Conservation (phyloP, 176 grass and related monocot species). For the Pontederia crassipes region DNA sequence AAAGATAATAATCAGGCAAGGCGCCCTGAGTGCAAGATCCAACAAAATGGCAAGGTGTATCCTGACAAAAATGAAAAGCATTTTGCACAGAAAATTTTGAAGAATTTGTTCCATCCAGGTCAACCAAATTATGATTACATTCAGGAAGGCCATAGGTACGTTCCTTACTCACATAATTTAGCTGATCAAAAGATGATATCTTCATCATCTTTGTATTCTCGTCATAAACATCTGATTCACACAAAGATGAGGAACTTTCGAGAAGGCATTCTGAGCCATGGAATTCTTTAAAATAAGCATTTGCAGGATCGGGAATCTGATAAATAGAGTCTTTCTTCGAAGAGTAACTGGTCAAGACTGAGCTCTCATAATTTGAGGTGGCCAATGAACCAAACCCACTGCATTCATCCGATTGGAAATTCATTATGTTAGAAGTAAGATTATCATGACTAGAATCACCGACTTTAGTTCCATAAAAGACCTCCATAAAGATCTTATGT, state of each 20-base stretch:
- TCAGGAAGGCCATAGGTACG: constrained; percentile 14
- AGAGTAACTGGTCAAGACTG: constrained; percentile 2
- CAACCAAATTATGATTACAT: constrained; percentile 6
- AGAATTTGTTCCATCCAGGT: constrained; percentile 4
- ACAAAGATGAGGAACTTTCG: constrained; percentile 4
- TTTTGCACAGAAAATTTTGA: neutral
- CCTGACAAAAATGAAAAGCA: neutral
- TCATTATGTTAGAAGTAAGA: neutral
- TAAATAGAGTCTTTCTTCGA: neutral
- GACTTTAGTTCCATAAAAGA: constrained; percentile 26
- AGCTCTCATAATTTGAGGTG: constrained; percentile 1
- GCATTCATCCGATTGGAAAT: constrained; percentile 16
- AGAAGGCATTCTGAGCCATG: constrained; percentile 3
- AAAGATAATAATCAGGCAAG: constrained; percentile 8
- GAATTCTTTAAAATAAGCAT: neutral
- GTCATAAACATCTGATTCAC: constrained; percentile 12
- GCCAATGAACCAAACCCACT: neutral
- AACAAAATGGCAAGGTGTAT: neutral
- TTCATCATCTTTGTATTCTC: constrained; percentile 10
- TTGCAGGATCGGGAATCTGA: neutral
- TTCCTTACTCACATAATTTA: neutral
- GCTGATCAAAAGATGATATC: constrained; percentile 16
- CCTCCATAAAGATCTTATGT: constrained; percentile 53
- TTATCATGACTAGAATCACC: neutral
- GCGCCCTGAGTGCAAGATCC: neutral